phyloP scores from a whole-genome alignment of 2,329 filamentous ascomycete genomes.

The Tolypocladium endophyticum region DNA sequence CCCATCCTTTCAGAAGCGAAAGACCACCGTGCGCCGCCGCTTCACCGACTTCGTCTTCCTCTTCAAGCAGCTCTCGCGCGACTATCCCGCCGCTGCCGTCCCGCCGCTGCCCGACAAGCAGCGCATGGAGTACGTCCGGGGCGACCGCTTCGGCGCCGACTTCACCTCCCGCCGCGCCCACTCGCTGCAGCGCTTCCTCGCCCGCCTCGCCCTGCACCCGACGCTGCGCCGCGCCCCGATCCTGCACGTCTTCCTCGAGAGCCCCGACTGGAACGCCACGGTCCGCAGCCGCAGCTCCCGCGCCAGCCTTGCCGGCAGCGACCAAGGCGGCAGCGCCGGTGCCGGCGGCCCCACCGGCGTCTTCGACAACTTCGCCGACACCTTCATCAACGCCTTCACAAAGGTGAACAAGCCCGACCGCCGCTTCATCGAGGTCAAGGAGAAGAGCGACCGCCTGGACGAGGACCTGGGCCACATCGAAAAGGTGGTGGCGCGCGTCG shows the following conservation, averaged over 20 bases:
- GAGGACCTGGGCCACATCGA: conserved; percentile 89
- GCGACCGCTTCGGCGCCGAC: conserved; percentile 87
- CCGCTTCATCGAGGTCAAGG: conserved; percentile 86
- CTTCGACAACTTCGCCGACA: conserved; percentile 92
- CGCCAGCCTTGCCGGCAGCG: conserved; percentile 39
- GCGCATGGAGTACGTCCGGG: conserved; percentile 97
- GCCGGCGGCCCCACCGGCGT: conserved; percentile 51
- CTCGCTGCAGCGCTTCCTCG: conserved; percentile 84
- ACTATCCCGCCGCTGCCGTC: conserved; percentile 86
- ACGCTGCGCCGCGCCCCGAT: conserved; percentile 75
- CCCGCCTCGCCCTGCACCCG: conserved; percentile 77
- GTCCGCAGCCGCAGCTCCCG: conserved; percentile 72
- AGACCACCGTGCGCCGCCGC: conserved; percentile 72
- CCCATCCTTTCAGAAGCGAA: conserved; percentile 76
- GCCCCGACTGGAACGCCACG: conserved; percentile 89
- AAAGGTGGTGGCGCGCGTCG: conserved; percentile 88
- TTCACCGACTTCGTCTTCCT: conserved; percentile 98
- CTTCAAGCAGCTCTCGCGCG: conserved; percentile 77
- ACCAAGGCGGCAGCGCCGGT: conserved; percentile 22
- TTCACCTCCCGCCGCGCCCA: conserved; percentile 83
- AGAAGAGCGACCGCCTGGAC: conserved; percentile 86
- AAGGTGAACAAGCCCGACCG: conserved; percentile 94
- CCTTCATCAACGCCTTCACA: conserved; percentile 92
- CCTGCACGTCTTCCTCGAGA: conserved; percentile 84
- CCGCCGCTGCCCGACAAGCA: conserved; percentile 96